Evolutionary conservation across 2,329 filamentous ascomycete genomes (phyloP), one percentile per base, ranked within the genome.

Genomic region (Bipolaris victoriae): DNA sequence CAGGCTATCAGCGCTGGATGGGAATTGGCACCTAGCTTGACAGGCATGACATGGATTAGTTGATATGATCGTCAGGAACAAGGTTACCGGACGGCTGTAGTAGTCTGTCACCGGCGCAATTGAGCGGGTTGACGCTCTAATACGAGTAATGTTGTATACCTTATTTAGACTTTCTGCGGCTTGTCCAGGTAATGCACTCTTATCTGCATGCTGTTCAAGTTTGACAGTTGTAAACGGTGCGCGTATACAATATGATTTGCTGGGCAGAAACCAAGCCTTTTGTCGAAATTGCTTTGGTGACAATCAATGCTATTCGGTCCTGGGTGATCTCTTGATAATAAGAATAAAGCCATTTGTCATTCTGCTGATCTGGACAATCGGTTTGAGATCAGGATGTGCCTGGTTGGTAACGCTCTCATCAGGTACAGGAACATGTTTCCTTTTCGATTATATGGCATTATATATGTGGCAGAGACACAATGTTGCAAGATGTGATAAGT

Each of bases 61-160:
- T 20, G 44, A 47, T 54, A 60, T 60, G 65, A 66, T 66, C 53
- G 58, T 58, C 65, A 66, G 65, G 65, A 58, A 67, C 65, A 40
- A 46, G 40, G 29, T 45, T 49, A 6, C 10, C 36, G 24, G 7
- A 31, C 26, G 22, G 24, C 36, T 29, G 26, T 15, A 37, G 11
- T 18, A 15, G 5, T 9, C 10, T 44, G 39, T 13, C 18, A 31
- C 29, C 20, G 15, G 22, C n/a, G 29, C 15, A 26, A 20, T 18
- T 29, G 15, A 31, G 29, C 29, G 29, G 24, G n/a, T 16, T 3
- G 18, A 2, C 9, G 15, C 22, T 13, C 22, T 10, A 18, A 5
- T 39, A 11, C n/a, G 33, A 49, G 20, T 18, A 49, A 39, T 39
- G 35, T 26, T 26, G 4, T 37, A 16, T 39, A 4, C 35, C 37